phyloP scores from a whole-genome alignment of 225 moss, liverwort and hornwort species.

The Polytrichum commune region DNA sequence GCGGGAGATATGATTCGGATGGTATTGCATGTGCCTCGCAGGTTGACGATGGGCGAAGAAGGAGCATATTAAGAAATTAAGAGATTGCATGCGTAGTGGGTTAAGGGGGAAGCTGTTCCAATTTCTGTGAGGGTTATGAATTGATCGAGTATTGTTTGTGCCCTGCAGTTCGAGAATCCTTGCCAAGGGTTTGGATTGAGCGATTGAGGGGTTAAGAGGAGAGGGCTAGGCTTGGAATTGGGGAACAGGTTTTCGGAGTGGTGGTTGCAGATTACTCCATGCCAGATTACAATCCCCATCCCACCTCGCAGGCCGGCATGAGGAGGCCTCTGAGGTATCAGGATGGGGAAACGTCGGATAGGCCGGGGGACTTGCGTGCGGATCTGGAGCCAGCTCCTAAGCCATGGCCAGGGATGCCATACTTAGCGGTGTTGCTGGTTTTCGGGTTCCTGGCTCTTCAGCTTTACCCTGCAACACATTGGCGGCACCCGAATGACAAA shows the following conservation, averaged over 20 bases:
- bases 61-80: no score
- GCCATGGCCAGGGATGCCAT: constrained; percentile 63
- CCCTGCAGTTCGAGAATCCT: no score
- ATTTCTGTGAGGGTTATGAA: no score
- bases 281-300: constrained; percentile 46
- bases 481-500: constrained; percentile 63
- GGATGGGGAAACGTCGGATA: constrained; percentile 18
- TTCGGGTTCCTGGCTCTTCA: constrained; percentile 67
- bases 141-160: no score
- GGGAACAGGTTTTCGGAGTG: not conserved
- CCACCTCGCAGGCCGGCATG: constrained; percentile 21
- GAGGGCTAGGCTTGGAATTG: not conserved
- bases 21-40: not conserved
- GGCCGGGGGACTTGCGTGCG: constrained; percentile 20
- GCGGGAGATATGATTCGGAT: not conserved
- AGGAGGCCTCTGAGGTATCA: constrained; percentile 35
- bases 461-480: constrained; percentile 76
- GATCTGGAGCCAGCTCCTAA: constrained; percentile 63
- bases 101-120: no score
- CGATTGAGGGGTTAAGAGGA: not conserved
- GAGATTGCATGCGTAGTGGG: no score
- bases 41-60: no score
- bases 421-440: constrained; percentile 44
- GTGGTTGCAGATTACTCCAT: constrained; percentile 12
- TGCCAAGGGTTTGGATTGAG: not conserved